phyloP scores from a whole-genome alignment of 2,329 filamentous ascomycete species.

The Sordariomycetes sp. region DNA sequence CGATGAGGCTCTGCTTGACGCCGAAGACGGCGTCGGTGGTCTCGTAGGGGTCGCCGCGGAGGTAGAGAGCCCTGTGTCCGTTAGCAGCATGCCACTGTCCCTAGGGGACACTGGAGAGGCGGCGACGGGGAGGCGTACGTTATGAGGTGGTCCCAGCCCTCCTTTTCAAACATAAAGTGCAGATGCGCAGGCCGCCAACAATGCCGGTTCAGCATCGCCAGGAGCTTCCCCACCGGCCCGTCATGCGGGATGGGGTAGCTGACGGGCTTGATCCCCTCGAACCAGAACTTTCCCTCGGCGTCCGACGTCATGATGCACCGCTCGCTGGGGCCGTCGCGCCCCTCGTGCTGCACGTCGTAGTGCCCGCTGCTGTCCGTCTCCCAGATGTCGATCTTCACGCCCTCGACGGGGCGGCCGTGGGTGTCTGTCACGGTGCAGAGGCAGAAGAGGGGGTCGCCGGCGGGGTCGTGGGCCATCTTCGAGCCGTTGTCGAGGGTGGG shows the following conservation, averaged over 20 bases:
- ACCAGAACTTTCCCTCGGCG: constrained; percentile 49
- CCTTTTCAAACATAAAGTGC: constrained; percentile 82
- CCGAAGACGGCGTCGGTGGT: constrained; percentile 77
- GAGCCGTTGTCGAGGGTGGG: constrained; percentile 35
- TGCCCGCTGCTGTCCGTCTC: constrained; percentile 62
- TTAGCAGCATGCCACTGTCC: too few relatives aligned
- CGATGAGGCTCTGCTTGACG: constrained; percentile 68
- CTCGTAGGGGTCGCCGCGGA: constrained; percentile 69
- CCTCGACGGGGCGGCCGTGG: constrained; percentile 41
- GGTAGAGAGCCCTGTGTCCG: constrained; percentile 52
- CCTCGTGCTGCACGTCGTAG: constrained; percentile 63
- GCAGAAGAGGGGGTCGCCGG: constrained; percentile 53
- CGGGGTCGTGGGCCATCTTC: constrained; percentile 47
- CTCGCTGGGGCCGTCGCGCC: constrained; percentile 27
- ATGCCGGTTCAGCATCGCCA: constrained; percentile 56
- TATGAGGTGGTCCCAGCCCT: constrained; percentile 66
- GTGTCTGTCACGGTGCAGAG: constrained; percentile 54
- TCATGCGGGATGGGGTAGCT: constrained; percentile 78
- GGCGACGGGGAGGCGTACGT: constrained; percentile 56
- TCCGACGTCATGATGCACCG: constrained; percentile 15
- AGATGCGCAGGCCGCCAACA: constrained; percentile 66
- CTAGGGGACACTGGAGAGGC: background rate
- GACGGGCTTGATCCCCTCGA: constrained; percentile 72
- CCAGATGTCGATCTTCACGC: constrained; percentile 64
- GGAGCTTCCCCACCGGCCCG: constrained; percentile 65